Evolutionary conservation across 441 rosid species (phyloP), one percentile per base, ranked within the genome.

Genomic region (Biscutella auriculata): DNA sequence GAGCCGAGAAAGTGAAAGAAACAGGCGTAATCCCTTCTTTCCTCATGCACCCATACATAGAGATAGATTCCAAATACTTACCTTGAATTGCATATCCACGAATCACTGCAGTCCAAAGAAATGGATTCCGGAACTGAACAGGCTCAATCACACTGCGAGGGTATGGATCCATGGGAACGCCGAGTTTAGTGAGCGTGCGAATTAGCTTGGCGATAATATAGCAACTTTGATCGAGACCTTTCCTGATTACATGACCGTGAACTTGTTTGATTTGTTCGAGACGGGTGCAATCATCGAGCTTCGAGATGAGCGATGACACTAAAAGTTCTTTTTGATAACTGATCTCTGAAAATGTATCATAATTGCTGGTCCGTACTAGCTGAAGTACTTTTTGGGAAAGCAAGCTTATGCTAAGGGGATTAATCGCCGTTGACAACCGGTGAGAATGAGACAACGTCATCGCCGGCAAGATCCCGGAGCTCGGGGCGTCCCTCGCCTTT

Each of bases 1-100:
- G 69, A 45, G 96, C 91, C 0, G 96, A 68, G 64, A 83, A 84
- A 9, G 98, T 85, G 72, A 88, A 85, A 0, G 95, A 82, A 48
- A 88, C 77, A 9, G 91, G 96, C 9, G 66, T 60, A 33, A 68
- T 15, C 9, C 75, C 73, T 37, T 73, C 68, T 34, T 32, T 40
- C 56, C 94, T 79, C 96, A 85, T 85, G 11, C 53, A 26, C 35
- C 66, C 27, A 32, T 81, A 88, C 57, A 82, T 52, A 12, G 53
- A 34, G 44, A 79, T 13, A 3, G 85, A 67, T 15, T 81, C 77
- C 4, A 13, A 6, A 2, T 81, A 28, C 5, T 40, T 16, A 6
- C 81, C 82, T 55, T 79, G 73, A 14, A 70, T 40, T 15, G 73
- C 53, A 46, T 84, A 82, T 1, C 85, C 91, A n/a, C 98, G 76